These are phyloP conservation scores for Aspergillus arachidicola DNA, from an alignment of 2,329 filamentous ascomycete genomes.

Conservation along the genomic window DNA sequence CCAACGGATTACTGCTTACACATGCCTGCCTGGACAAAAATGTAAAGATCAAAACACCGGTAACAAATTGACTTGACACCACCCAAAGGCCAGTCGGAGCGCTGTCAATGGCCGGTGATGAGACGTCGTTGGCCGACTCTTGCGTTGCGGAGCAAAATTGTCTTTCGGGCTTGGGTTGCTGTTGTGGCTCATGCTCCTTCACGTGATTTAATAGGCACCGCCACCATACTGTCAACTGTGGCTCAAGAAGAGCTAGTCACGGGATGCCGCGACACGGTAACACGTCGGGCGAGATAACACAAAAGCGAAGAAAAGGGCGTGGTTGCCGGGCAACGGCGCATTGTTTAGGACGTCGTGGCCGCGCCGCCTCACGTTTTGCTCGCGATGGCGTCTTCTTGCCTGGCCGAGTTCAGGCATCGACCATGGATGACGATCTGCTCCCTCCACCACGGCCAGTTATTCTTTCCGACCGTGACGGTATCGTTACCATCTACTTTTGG, in stretches of 20 bases:
- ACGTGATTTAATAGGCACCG: slow-evolving; percentile 21
- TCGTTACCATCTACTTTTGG: slow-evolving; percentile 12
- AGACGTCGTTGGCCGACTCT: slow-evolving; percentile 9
- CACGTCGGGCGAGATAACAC: slow-evolving; percentile 8
- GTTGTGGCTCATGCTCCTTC: slow-evolving; percentile 19
- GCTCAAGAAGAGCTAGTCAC: slow-evolving; percentile 12
- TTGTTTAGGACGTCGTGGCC: slow-evolving; percentile 22
- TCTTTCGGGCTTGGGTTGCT: slow-evolving; percentile 16
- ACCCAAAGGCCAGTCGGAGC: slow-evolving; percentile 16
- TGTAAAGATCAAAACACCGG: background rate
- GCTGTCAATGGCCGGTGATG: slow-evolving; percentile 14
- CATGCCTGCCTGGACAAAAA: slow-evolving; percentile 15
- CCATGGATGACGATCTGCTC: slow-evolving; percentile 14
- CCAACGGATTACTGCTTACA: slow-evolving; percentile 12
- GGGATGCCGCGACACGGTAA: slow-evolving; percentile 21
- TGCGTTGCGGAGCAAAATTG: slow-evolving; percentile 25
- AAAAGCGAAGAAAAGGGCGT: slow-evolving; percentile 12
- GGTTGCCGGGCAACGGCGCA: slow-evolving; percentile 55
- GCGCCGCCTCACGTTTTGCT: slow-evolving; percentile 20
- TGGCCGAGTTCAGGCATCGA: slow-evolving; percentile 17
- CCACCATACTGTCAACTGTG: slow-evolving; percentile 6
- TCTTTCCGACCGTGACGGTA: slow-evolving; percentile 19
- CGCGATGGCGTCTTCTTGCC: slow-evolving; percentile 24
- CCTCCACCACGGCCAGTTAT: slow-evolving; percentile 15
- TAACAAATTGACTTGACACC: slow-evolving; percentile 7